Evolutionary conservation across 164 flowering plant species (phyloP).

Genomic region (Kingdonia uniflora): DNA sequence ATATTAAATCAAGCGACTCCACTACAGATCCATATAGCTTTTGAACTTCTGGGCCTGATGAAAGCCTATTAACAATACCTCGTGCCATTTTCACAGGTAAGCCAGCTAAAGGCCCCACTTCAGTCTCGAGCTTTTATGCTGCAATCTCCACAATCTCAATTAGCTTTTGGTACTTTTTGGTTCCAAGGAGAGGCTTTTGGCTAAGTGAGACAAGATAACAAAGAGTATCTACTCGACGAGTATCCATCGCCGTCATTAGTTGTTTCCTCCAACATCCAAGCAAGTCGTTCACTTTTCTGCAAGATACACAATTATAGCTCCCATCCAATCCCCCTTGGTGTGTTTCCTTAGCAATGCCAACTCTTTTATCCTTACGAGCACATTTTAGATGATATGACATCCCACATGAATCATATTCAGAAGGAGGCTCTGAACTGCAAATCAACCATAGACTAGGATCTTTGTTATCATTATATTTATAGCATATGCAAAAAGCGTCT

Average conservation of each 20-base stretch:
- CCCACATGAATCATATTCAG: conserved; percentile 61
- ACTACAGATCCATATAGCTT: conserved; percentile 63
- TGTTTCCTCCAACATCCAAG: conserved; percentile 94
- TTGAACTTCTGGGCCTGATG: conserved; percentile 81
- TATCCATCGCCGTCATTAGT: conserved; percentile 61
- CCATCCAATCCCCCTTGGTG: conserved; percentile 61
- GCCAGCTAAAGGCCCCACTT: conserved; percentile 79
- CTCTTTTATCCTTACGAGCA: conserved; percentile 54
- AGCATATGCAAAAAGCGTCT: conserved; percentile 74
- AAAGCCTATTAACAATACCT: conserved; percentile 90
- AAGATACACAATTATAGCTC: conserved; percentile 62
- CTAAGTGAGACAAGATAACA: conserved; percentile 71
- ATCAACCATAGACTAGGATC: conserved; percentile 96
- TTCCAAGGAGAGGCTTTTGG: conserved; percentile 61
- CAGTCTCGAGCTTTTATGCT: conserved; percentile 65
- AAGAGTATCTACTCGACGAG: conserved; percentile 80
- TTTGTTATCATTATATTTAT: conserved; percentile 81
- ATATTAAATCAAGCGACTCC: conserved; percentile 44
- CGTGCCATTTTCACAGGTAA: conserved; percentile 66
- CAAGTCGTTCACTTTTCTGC: conserved; percentile 78
- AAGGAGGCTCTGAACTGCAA: conserved; percentile 73
- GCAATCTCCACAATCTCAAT: conserved; percentile 57
- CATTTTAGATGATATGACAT: conserved; percentile 94
- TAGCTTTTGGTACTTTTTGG: conserved; percentile 40
- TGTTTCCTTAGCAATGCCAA: conserved; percentile 58